Base-by-base conservation (phyloP, 2,329 filamentous ascomycete genomes). In the Cercospora beticola region DNA sequence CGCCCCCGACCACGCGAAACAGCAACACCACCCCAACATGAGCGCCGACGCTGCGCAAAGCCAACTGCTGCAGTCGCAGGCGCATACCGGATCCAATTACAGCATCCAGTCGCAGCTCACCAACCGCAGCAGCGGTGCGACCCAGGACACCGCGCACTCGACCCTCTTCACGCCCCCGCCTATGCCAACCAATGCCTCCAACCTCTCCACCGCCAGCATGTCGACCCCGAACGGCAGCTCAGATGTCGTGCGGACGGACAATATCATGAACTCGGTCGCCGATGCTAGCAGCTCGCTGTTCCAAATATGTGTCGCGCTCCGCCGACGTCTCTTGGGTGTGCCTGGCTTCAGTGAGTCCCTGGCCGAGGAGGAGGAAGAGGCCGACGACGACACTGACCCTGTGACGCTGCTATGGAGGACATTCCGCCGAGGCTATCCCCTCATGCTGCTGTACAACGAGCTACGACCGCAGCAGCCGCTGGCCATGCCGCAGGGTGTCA, bases 251-350 rank as follows among this genome's bases (percentile, higher is more conserved):
- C 91, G 93, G 69, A 93, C 91, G 68, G 87, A 92, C 79, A 97
- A 97, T 81, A 97, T 99, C 79, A 97, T 99, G 85, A 99, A 99
- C 82, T 92, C 94, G 81, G 92, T 92, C 79, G 95, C 94, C 79
- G 94, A 97, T 79, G 94, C 95, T 73, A 92, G 92, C 66, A 87
- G 90, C 68, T 97, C 94, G 10, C 88, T 99, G 26, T 99, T 97
- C 81, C 94, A 98, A 81, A 97, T 97, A 80, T 98, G 95, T 79
- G 87, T 97, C 73, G 89, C 90, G 64, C 85, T 98, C 70, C 92
- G 92, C 78, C 89, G 90, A 81, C 89, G 95, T 71, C 84, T 99
- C 70, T 86, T 89, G 66, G 90, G 91, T 73, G 93, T 98, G 8
- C 93, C 93, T 4, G 91, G 88, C 68, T 97, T 98, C 78, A 89